Evolutionary conservation across 495 filamentous ascomycete species (phyloP).

Genomic region (Penicillium lividum): DNA sequence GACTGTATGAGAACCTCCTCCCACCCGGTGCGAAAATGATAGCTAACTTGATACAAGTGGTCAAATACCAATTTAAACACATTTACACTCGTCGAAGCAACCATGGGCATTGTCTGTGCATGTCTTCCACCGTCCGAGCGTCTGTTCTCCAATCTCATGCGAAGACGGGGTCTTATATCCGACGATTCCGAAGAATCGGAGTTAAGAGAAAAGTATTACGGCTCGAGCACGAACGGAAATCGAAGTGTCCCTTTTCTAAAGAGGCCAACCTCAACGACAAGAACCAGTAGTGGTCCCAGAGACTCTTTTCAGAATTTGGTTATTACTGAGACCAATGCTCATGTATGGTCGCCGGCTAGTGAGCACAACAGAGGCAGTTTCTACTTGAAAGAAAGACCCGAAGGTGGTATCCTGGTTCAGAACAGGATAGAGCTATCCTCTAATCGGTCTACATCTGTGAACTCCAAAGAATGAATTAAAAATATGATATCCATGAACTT

Average conservation of each 20-base stretch:
- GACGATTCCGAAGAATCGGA: neutral
- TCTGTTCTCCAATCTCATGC: neutral
- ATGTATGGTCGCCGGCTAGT: neutral
- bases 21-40: neutral
- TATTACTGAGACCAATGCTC: neutral
- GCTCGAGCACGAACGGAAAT: neutral
- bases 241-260: neutral
- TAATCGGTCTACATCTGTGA: neutral
- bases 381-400: neutral
- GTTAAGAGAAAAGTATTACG: neutral
- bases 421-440: slow-evolving; percentile 1
- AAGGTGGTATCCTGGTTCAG: neutral
- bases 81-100: slow-evolving; percentile 5
- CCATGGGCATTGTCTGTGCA: slow-evolving; percentile 6
- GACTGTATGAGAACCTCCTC: neutral
- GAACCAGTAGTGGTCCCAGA: neutral
- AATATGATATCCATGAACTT: neutral
- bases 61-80: slow-evolving; percentile 5
- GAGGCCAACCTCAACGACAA: neutral
- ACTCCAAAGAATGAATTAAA: neutral
- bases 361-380: neutral
- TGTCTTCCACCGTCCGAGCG: slow-evolving; percentile 4
- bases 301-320: slow-evolving; percentile 2
- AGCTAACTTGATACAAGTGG: slow-evolving; percentile 1
- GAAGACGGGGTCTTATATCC: neutral